phyloP scores from a whole-genome alignment of 805 yeast species.

The Peterozyma toletana region DNA sequence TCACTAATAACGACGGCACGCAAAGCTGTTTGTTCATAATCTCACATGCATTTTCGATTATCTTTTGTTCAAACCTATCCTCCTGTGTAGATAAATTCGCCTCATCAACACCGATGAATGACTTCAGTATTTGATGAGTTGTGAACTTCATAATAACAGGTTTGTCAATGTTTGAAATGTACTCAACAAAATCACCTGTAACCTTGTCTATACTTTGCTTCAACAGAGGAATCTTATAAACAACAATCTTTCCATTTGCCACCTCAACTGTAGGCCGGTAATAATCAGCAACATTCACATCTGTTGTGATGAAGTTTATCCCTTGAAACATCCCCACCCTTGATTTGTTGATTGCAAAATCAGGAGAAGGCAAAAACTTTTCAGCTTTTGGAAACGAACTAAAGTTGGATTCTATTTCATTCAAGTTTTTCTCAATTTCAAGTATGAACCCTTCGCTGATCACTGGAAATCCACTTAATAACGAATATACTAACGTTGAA shows the following conservation, averaged over 20 bases:
- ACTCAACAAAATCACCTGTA: not conserved
- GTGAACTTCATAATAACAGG: constrained; percentile 4
- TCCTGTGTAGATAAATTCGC: not conserved
- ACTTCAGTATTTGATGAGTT: not conserved
- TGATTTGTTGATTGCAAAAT: not conserved
- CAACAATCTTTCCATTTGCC: constrained; percentile 2
- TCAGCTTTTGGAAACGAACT: constrained; percentile 1
- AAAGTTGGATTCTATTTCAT: not conserved
- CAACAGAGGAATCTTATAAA: not conserved
- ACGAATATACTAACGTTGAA: constrained; percentile 2
- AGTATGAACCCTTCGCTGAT: constrained; percentile 2
- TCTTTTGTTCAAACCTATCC: not conserved
- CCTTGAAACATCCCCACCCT: constrained; percentile 3
- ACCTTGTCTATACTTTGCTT: not conserved
- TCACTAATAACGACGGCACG: constrained; percentile 2
- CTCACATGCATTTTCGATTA: constrained; percentile 2
- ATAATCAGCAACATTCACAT: not conserved
- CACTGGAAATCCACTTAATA: constrained; percentile 4
- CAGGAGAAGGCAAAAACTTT: not conserved
- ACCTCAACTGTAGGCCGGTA: constrained; percentile 1
- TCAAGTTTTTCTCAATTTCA: not conserved
- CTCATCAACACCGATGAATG: not conserved
- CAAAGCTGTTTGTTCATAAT: constrained; percentile 1
- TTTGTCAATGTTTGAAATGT: not conserved
- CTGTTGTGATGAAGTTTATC: constrained; percentile 3